Conservation (phyloP, 345 rosid genomes). For the Camelina hispida region DNA sequence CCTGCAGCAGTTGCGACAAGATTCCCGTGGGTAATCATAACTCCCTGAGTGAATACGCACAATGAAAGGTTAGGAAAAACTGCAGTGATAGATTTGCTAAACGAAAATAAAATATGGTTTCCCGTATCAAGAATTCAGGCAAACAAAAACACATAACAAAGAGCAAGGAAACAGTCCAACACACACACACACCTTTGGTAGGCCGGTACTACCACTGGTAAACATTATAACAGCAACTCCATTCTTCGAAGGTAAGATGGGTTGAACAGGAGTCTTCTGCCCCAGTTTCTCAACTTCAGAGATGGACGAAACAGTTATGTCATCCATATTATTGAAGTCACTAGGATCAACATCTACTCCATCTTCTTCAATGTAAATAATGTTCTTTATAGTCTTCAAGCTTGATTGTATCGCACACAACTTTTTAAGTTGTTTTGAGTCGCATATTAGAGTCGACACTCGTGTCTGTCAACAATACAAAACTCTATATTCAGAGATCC, state of each 20-base stretch:
- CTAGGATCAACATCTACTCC: constrained; percentile 50
- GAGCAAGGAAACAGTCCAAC: constrained; percentile 10
- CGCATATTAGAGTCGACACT: constrained; percentile 83
- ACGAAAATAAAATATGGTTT: constrained; percentile 3
- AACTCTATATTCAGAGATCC: constrained; percentile 11
- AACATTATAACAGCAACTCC: constrained; percentile 82
- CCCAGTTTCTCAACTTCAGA: constrained; percentile 84
- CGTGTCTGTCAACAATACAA: constrained; percentile 61
- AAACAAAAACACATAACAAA: constrained; percentile 10
- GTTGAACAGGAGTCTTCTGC: constrained; percentile 52
- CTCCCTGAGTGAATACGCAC: constrained; percentile 62
- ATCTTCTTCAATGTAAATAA: constrained; percentile 75
- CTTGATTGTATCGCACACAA: constrained; percentile 64
- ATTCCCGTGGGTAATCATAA: constrained; percentile 90
- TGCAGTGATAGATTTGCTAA: background rate
- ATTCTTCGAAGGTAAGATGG: constrained; percentile 73
- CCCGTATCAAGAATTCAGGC: background rate
- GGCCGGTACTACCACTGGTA: constrained; percentile 95
- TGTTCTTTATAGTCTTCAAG: constrained; percentile 57
- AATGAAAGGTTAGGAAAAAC: constrained; percentile 33
- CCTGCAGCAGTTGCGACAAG: constrained; percentile 84
- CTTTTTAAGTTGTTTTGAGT: constrained; percentile 73
- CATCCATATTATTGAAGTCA: constrained; percentile 43
- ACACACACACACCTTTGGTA: constrained; percentile 86
- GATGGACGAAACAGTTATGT: constrained; percentile 67